Conservation (phyloP, 108 stramenopile genomes). For the Skeletonema potamos region DNA sequence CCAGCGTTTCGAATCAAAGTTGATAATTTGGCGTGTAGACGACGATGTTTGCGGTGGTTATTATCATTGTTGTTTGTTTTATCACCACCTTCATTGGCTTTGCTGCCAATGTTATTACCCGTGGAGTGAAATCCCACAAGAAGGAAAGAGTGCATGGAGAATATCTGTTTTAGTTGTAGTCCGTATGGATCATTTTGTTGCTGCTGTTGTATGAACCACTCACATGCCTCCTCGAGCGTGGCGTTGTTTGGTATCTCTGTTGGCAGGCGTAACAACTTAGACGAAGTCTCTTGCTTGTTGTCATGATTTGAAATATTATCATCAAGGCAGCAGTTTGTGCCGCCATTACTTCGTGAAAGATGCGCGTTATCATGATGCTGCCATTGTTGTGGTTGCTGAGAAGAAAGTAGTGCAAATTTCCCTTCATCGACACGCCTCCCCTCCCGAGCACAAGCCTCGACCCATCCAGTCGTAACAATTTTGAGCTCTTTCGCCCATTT, state of each 20-base stretch:
- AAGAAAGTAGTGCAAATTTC: not conserved
- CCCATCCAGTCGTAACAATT: constrained; percentile 32
- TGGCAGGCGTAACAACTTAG: constrained; percentile 3
- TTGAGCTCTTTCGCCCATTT: constrained; percentile 13
- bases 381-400: not conserved
- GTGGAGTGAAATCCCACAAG: constrained; percentile 30
- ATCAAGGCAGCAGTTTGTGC: not conserved
- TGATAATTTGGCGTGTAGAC: constrained; percentile 22
- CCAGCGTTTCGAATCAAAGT: constrained; percentile 58
- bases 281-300: not conserved
- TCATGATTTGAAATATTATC: not conserved
- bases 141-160: constrained; percentile 27
- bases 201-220: constrained; percentile 15
- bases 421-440: constrained; percentile 17
- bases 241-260: constrained; percentile 10
- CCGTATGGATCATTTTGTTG: not conserved
- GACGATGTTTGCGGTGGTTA: not conserved
- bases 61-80: not conserved
- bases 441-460: constrained; percentile 28
- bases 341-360: not conserved
- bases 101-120: not conserved
- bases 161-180: not conserved
- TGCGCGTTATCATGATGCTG: not conserved
- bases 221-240: constrained; percentile 27
- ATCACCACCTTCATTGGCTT: not conserved